Evolutionary conservation across 257 asterid genomes (phyloP), one percentile per base, ranked within the genome.

Genomic region (Leptodermis oblonga): DNA sequence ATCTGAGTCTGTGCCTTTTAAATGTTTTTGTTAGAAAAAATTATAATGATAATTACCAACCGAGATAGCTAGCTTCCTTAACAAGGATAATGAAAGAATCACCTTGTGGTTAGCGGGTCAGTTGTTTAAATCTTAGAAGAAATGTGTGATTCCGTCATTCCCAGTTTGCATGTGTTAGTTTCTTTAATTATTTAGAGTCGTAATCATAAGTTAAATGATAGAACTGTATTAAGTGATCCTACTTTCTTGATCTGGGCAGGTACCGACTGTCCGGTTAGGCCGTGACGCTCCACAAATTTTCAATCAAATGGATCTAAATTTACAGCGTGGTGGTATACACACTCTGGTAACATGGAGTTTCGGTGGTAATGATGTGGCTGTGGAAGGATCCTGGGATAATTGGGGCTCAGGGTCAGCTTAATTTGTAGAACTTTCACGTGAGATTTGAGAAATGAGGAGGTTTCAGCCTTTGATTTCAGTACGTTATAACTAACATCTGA

Each of bases 381-480:
- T 90, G 63, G 90, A 92, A 82, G 97, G 98, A 73, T 92, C 97
- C 60, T 92, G 98, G 98, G 97, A 92, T 79, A 88, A 86, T 79
- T 92, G 97, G 96, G 86, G 80, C 62, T 78, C 95, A 74, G 87
- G 96, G 98, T 92, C 56, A 66, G 61, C 46, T 60, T n/a, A n/a
- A n/a, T n/a, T 8, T 71, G 61, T 23, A 28, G 65, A 48, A 12
- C 9, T 12, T 22, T 43, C 20, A 51, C 67, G 55, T 31, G 3
- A 33, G 22, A 15, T n/a, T n/a, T n/a, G n/a, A n/a, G n/a, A n/a
- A 36, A n/a, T n/a, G n/a, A n/a, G 33, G 31, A 23, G 42, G 36
- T 43, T 70, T n/a, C 53, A 4, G 37, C 62, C 53, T 45, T 30
- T 20, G 22, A 2, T 10, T 23, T 23, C 4, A 7, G 56, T 26